Evolutionary conservation across 257 asterid genomes (phyloP).

Genomic region (Plantago elongata): DNA sequence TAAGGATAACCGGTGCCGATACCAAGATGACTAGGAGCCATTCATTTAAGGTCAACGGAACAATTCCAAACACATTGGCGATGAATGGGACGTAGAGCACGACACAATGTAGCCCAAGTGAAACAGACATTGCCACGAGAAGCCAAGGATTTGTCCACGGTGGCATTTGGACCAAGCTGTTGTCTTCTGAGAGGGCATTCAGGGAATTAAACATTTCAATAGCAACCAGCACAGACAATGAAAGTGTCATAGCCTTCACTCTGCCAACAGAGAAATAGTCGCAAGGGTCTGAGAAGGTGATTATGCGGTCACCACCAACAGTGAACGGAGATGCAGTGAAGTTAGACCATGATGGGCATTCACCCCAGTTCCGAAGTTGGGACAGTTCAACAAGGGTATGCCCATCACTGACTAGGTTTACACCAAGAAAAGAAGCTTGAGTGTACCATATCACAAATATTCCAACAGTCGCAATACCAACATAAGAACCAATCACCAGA

Average conservation of each 20-base stretch:
- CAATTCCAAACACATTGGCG: slow-evolving; percentile 63
- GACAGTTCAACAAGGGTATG: slow-evolving; percentile 70
- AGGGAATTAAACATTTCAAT: slow-evolving; percentile 88
- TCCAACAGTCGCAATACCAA: slow-evolving; percentile 86
- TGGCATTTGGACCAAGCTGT: slow-evolving; percentile 77
- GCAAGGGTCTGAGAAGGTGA: slow-evolving; percentile 61
- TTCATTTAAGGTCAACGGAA: slow-evolving; percentile 57
- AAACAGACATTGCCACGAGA: slow-evolving; percentile 67
- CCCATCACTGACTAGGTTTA: slow-evolving; percentile 60
- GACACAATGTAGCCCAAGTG: slow-evolving; percentile 57
- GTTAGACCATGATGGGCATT: slow-evolving; percentile 70
- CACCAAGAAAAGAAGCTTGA: slow-evolving; percentile 66
- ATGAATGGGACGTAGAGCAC: slow-evolving; percentile 66
- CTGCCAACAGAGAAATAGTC: slow-evolving; percentile 70
- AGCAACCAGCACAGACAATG: slow-evolving; percentile 81
- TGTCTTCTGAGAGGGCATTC: slow-evolving; percentile 86
- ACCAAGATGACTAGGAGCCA: slow-evolving; percentile 62
- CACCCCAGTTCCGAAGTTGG: slow-evolving; percentile 90
- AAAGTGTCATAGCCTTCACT: slow-evolving; percentile 80
- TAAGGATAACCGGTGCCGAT: slow-evolving; percentile 64
- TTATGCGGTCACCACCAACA: slow-evolving; percentile 41
- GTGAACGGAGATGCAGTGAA: slow-evolving; percentile 68
- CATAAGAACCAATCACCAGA: slow-evolving; percentile 80
- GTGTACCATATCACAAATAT: slow-evolving; percentile 87
- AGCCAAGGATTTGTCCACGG: slow-evolving; percentile 95